Percentiles rank a stretch among this genome's conserved stretches.
These are phyloP conservation scores for Decorospora gaudefroyi DNA, from an alignment of 2,329 filamentous ascomycete genomes.

Conservation along the genomic window DNA sequence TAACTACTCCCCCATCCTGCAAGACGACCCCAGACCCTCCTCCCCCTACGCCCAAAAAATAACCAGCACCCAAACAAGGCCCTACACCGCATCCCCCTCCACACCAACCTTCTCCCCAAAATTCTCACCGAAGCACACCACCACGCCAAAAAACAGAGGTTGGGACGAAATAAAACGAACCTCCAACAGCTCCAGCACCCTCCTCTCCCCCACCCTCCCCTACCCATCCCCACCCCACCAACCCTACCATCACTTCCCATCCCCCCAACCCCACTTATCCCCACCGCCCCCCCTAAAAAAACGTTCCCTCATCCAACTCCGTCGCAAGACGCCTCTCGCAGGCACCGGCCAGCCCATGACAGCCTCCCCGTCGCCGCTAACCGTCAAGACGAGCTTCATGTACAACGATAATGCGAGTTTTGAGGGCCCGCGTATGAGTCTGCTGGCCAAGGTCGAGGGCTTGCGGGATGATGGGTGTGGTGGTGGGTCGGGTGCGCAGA, in stretches of 20 bases:
- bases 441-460: constrained; percentile 14
- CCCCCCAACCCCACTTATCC: constrained; percentile 10
- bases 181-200: constrained; percentile 8
- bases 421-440: constrained; percentile 24
- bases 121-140: constrained; percentile 6
- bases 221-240: too few species aligned
- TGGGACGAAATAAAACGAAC: constrained; percentile 40
- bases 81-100: background rate
- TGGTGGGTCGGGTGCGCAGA: background rate
- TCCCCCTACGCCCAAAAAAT: background rate
- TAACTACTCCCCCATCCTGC: constrained; percentile 1
- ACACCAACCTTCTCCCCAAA: constrained; percentile 11
- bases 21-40: background rate
- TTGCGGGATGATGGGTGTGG: constrained; percentile 16
- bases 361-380: constrained; percentile 18
- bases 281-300: constrained; percentile 16
- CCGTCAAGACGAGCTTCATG: constrained; percentile 26
- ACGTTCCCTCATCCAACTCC: constrained; percentile 22
- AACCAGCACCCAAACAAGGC: background rate
- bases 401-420: constrained; percentile 21
- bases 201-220: constrained; percentile 3
- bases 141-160: constrained; percentile 19
- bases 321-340: constrained; percentile 24
- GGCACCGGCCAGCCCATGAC: constrained; percentile 24
- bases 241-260: constrained; percentile 8